A percentile compares a stretch with the other conserved stretches of the same genome.
Evolutionary conservation across 495 filamentous ascomycete species (phyloP).

Genomic region (Bryoglossum gracile): DNA sequence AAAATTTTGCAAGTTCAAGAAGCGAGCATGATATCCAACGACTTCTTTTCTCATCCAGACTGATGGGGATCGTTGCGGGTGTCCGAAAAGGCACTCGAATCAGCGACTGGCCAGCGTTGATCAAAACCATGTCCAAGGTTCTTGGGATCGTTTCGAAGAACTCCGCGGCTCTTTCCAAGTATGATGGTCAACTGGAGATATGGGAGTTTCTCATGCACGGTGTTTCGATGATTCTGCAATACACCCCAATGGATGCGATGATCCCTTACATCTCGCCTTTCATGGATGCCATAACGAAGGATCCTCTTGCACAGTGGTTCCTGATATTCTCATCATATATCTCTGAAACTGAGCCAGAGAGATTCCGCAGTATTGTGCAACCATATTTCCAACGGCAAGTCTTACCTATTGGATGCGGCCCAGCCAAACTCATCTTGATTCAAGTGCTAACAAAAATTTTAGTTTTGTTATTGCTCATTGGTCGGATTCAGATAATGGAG

Average conservation of each 20-base stretch:
- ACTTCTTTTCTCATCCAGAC: conserved; percentile 32
- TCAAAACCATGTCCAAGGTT: conserved; percentile 48
- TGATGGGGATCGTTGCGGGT: conserved; percentile 61
- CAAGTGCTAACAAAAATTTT: background rate
- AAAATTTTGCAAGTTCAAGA: conserved; percentile 1
- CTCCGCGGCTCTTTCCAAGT: conserved; percentile 29
- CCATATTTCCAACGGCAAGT: conserved; percentile 72
- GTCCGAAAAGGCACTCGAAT: conserved; percentile 75
- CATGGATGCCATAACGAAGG: conserved; percentile 55
- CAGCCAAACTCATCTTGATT: background rate
- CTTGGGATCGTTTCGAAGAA: conserved; percentile 38
- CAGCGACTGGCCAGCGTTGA: conserved; percentile 58
- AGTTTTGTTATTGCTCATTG: conserved; percentile 70
- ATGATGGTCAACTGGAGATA: conserved; percentile 36
- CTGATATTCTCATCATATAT: conserved; percentile 77
- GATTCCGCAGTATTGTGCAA: conserved; percentile 68
- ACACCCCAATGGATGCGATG: conserved; percentile 72
- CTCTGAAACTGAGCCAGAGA: conserved; percentile 60
- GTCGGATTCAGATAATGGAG: conserved; percentile 53
- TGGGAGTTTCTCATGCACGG: conserved; percentile 53
- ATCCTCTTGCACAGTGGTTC: conserved; percentile 60
- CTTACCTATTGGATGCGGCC: too few relatives aligned
- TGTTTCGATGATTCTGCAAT: conserved; percentile 60
- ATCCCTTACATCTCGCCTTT: conserved; percentile 58
- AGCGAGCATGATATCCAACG: conserved; percentile 6